A percentile compares a stretch with the other conserved stretches of the same genome.
phyloP scores from a whole-genome alignment of 441 rosid species.

The Kokia cookei region DNA sequence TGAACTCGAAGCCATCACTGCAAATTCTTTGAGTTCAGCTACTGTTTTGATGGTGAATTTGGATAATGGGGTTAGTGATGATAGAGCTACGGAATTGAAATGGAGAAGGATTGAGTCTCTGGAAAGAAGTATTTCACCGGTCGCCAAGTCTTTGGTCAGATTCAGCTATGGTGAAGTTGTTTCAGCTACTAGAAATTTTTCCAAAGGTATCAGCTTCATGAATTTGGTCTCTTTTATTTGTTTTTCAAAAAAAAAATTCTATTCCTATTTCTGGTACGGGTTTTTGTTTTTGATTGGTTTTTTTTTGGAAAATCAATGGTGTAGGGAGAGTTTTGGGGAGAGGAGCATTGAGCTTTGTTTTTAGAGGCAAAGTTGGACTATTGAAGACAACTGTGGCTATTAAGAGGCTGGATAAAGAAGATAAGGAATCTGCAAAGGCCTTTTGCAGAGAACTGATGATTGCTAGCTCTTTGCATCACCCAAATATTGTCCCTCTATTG shows the following conservation, averaged over 20 bases:
- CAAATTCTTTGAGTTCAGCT: slow-evolving; percentile 51
- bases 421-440: slow-evolving; percentile 85
- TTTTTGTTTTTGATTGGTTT: slow-evolving; percentile 8
- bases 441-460: slow-evolving; percentile 97
- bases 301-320: slow-evolving; percentile 8
- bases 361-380: slow-evolving; percentile 83
- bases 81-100: slow-evolving; percentile 50
- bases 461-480: slow-evolving; percentile 79
- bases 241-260: neutral
- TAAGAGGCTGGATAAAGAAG: slow-evolving; percentile 85
- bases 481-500: slow-evolving; percentile 85
- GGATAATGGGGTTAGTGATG: slow-evolving; percentile 66
- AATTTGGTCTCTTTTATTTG: neutral
- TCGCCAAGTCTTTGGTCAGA: slow-evolving; percentile 62
- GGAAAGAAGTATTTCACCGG: slow-evolving; percentile 86
- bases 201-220: slow-evolving; percentile 50
- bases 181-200: slow-evolving; percentile 79
- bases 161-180: slow-evolving; percentile 70
- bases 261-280: neutral
- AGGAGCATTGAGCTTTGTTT: slow-evolving; percentile 97
- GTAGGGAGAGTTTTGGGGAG: slow-evolving; percentile 94
- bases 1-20: slow-evolving; percentile 81
- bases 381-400: slow-evolving; percentile 77
- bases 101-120: slow-evolving; percentile 83
- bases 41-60: slow-evolving; percentile 94